Base-by-base conservation (phyloP, 768 basidiomycete genomes). In the Suillus clintonianus region DNA sequence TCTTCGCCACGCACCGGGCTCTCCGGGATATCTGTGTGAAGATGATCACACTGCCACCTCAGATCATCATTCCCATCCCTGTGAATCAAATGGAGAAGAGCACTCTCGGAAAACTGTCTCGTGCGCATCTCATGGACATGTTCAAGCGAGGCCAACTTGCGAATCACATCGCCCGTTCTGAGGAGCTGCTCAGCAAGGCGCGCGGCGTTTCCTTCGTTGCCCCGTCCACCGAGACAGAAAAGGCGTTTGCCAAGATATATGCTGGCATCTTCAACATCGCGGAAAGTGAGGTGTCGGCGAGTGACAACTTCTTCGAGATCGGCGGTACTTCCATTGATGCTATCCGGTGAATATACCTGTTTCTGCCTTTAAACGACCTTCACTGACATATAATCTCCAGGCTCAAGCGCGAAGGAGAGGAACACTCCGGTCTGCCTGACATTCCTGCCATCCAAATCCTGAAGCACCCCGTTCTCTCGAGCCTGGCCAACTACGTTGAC, bases 41-140 rank as follows among this genome's bases (percentile, higher is more conserved):
- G 62, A 68, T 74, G 74, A 74, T 73, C 47, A 70, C 68, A 3
- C 68, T 73, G 10, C 76, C 77, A 11, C 80, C 80, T 2, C 76
- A 78, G 58, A 64, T 71, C 42, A 73, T 81, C 42, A 65, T 82
- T 43, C 80, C 81, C 9, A 77, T 82, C 34, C 76, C 79, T 8
- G 61, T 68, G 2, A 67, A 72, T 22, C 70, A 70, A 19, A 80
- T 80, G 69, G 77, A 78, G 61, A 81, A 78, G 67, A 80, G 80
- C 0, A 78, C 81, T 0, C 74, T 82, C 4, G 81, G 81, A 24
- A 82, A 82, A 59, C 74, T 82, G 15, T 81, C 80, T 5, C 74
- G 75, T 13, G 72, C 80, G 19, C 71, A 72, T 54, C 77, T 82
- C 19, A 57, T 76, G 11, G 72, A 69, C 36, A 71, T 72, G 10